Conservation (phyloP, 441 rosid genomes). For the Cnidoscolus chayamansa region DNA sequence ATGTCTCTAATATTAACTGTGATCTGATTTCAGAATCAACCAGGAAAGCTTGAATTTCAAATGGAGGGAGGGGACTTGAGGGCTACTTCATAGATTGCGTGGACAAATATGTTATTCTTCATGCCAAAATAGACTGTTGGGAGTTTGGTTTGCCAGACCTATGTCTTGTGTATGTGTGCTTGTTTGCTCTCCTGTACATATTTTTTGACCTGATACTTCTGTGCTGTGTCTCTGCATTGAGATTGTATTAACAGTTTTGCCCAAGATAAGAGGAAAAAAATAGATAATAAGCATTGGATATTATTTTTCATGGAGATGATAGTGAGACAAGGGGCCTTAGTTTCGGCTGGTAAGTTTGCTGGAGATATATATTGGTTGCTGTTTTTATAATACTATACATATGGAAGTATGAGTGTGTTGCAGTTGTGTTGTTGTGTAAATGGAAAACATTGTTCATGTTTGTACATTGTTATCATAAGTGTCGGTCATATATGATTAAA, state of each 20-base stretch:
- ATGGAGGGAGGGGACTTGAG: slow-evolving; percentile 24
- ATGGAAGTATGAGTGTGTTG: slow-evolving; percentile 3
- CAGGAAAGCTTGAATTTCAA: slow-evolving; percentile 11
- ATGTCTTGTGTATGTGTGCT: slow-evolving; percentile 22
- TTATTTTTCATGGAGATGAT: slow-evolving; percentile 5
- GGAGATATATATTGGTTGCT: slow-evolving; percentile 13
- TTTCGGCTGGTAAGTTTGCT: slow-evolving; percentile 15
- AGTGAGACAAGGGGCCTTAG: background rate
- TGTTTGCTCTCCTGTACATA: slow-evolving; percentile 25
- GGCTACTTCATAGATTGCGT: slow-evolving; percentile 32
- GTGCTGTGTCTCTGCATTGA: slow-evolving; percentile 4
- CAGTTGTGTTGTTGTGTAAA: slow-evolving; percentile 21
- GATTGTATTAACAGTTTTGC: slow-evolving; percentile 15
- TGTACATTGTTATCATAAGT: background rate
- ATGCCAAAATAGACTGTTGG: slow-evolving; percentile 6
- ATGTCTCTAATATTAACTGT: background rate
- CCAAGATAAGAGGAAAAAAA: slow-evolving; percentile 6
- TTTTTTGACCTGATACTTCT: slow-evolving; percentile 15
- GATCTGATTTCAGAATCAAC: slow-evolving; percentile 18
- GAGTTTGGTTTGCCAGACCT: slow-evolving; percentile 21
- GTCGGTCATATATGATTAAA: background rate
- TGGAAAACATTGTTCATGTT: slow-evolving; percentile 15
- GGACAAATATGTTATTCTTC: slow-evolving; percentile 10
- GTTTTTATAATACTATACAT: slow-evolving; percentile 1
- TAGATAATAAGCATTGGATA: slow-evolving; percentile 12